Conservation (phyloP, 192 early-diverging fungal genomes). For the Oehlia diaphana region DNA sequence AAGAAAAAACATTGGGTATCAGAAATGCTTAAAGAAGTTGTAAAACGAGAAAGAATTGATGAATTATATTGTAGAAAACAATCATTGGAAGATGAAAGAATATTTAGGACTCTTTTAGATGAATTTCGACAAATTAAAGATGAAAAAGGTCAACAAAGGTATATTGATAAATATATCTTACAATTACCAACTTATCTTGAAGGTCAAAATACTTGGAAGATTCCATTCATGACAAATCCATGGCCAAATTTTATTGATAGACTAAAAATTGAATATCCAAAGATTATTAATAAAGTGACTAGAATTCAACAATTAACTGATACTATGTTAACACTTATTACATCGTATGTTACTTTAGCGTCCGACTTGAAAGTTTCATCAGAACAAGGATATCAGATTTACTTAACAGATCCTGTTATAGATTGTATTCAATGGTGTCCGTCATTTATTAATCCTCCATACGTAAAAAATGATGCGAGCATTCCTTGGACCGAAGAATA, state of each 20-base stretch:
- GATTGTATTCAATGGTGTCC: conserved; percentile 17
- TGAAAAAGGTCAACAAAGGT: background rate
- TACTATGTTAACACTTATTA: background rate
- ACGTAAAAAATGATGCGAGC: conserved; percentile 10
- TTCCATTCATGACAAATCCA: background rate
- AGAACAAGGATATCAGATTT: conserved; percentile 5
- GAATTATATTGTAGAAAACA: conserved; percentile 5
- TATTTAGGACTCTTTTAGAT: background rate
- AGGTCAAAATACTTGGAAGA: background rate
- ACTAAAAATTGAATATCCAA: background rate
- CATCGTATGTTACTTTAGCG: background rate
- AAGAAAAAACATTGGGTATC: background rate
- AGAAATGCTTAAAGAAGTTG: background rate
- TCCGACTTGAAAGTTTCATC: background rate
- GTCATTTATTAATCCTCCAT: conserved; percentile 18
- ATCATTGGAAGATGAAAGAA: background rate
- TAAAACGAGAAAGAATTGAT: background rate
- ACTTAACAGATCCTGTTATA: conserved; percentile 7
- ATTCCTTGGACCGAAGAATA: conserved; percentile 10
- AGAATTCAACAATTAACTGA: background rate
- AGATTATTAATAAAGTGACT: background rate
- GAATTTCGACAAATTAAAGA: conserved; percentile 1
- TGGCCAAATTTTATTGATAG: conserved; percentile 2
- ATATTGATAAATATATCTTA: background rate
- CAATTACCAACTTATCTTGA: conserved; percentile 7